These are phyloP conservation scores for Lobosporangium transversale DNA, from an alignment of 192 early-diverging fungal species.

Conservation along the genomic window DNA sequence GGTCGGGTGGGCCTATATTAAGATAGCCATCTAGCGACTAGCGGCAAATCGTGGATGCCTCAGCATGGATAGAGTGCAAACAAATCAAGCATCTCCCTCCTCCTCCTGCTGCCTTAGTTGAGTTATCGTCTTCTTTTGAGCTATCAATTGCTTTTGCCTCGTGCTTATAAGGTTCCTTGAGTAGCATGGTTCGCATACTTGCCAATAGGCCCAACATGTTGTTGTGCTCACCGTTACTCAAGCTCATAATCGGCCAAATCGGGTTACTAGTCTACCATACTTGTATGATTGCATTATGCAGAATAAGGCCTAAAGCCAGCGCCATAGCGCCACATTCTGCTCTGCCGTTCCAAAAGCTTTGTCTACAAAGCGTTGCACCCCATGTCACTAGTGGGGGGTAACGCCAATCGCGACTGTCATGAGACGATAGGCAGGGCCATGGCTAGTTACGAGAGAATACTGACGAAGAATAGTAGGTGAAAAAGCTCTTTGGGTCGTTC, in stretches of 20 bases:
- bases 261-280: constrained; percentile 84
- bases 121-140: constrained; percentile 49
- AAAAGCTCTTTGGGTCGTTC: constrained; percentile 62
- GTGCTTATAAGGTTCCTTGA: constrained; percentile 38
- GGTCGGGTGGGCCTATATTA: constrained; percentile 74
- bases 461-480: constrained; percentile 67
- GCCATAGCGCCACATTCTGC: constrained; percentile 72
- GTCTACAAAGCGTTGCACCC: constrained; percentile 66
- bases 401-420: constrained; percentile 66
- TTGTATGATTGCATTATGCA: constrained; percentile 76
- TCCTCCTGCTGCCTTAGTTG: constrained; percentile 65
- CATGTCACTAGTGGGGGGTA: constrained; percentile 67
- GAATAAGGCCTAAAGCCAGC: constrained; percentile 74
- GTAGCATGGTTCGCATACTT: constrained; percentile 62
- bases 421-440: constrained; percentile 67
- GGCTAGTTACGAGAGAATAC: constrained; percentile 70
- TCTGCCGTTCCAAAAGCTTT: constrained; percentile 58
- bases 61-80: constrained; percentile 80
- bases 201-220: constrained; percentile 70
- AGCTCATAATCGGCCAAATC: constrained; percentile 87
- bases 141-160: constrained; percentile 20
- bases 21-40: constrained; percentile 83
- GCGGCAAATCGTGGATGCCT: constrained; percentile 76
- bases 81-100: constrained; percentile 74
- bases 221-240: constrained; percentile 76